Base-by-base conservation (phyloP, 2,329 filamentous ascomycete species). In the Acrodontium crateriforme region DNA sequence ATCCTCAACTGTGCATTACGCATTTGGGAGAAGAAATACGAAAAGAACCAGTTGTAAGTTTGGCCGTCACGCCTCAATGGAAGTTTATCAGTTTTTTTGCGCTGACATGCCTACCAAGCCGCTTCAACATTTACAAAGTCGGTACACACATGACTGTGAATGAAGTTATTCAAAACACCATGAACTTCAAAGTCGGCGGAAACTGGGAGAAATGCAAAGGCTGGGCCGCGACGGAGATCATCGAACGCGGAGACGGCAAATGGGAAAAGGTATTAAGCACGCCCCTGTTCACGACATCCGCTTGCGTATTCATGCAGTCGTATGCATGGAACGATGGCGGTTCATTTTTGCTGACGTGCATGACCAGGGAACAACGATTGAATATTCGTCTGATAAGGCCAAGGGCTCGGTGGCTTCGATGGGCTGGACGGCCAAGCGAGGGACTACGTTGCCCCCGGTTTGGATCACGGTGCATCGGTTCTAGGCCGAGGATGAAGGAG, bases 91-190 rank as follows among this genome's bases (percentile, higher is more conserved):
- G n/a, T n/a, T n/a, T n/a, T n/a, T n/a, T n/a, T n/a, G n/a, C n/a
- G n/a, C n/a, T n/a, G n/a, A n/a, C n/a, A n/a, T n/a, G n/a, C n/a
- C n/a, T 7, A 13, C 8, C 24, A 16, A 33, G 45, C 5, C 27
- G 31, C 9, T 49, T 52, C 36, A 53, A 52, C 23, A 45, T 47
- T n/a, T 53, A 50, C 33, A 43, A 41, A 10, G 49, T 49, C 10
- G 29, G 34, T 23, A 47, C 46, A 1, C 18, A 28, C 4, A 40
- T 45, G 19, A 37, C 36, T 3, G 40, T 49, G 10, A 29, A 25
- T 12, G 34, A 44, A n/a, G 35, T 54, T 2, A 41, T 53, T 18
- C 46, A 53, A 36, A 37, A 45, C 23, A 33, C 50, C 8, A n/a
- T 45, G 12, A 37, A 35, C 8, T 35, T 27, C 15, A 35, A 31